phyloP scores from a whole-genome alignment of 805 yeast species.

The Saccharomycopsis fodiens region DNA sequence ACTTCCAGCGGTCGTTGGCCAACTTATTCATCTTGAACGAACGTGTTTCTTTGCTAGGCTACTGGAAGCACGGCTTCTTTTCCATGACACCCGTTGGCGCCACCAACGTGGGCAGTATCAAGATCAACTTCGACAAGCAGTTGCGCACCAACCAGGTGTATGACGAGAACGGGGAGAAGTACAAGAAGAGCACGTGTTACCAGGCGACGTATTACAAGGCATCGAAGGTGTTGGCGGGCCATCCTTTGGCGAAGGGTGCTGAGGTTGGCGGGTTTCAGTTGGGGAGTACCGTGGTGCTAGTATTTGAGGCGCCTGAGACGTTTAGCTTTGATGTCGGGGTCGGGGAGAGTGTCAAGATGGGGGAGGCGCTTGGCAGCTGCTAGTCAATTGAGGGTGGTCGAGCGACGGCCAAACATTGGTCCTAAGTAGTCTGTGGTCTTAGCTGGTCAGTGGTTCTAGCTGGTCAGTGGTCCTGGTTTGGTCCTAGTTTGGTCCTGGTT shows the following conservation, averaged over 20 bases:
- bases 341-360: slow-evolving; percentile 81
- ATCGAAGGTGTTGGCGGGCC: slow-evolving; percentile 69
- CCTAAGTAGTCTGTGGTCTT: no score
- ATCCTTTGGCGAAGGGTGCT: slow-evolving; percentile 83
- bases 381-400: no score
- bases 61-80: slow-evolving; percentile 96
- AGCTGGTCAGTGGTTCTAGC: neutral
- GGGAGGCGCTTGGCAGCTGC: slow-evolving; percentile 58
- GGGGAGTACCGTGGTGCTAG: slow-evolving; percentile 94
- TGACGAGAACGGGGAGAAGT: slow-evolving; percentile 42
- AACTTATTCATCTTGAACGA: slow-evolving; percentile 89
- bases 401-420: no score
- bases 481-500: neutral
- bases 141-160: slow-evolving; percentile 74
- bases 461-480: neutral
- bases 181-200: slow-evolving; percentile 73
- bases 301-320: slow-evolving; percentile 84
- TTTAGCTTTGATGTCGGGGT: slow-evolving; percentile 62
- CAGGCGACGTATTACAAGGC: slow-evolving; percentile 90
- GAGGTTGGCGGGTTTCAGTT: slow-evolving; percentile 96
- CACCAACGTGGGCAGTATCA: slow-evolving; percentile 94
- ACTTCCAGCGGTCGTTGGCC: slow-evolving; percentile 79
- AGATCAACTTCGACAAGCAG: slow-evolving; percentile 84
- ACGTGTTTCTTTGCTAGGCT: slow-evolving; percentile 89
- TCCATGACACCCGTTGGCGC: slow-evolving; percentile 99